These are phyloP conservation scores for Gardenia jasminoides DNA, from an alignment of 257 asterid species.

Conservation along the genomic window DNA sequence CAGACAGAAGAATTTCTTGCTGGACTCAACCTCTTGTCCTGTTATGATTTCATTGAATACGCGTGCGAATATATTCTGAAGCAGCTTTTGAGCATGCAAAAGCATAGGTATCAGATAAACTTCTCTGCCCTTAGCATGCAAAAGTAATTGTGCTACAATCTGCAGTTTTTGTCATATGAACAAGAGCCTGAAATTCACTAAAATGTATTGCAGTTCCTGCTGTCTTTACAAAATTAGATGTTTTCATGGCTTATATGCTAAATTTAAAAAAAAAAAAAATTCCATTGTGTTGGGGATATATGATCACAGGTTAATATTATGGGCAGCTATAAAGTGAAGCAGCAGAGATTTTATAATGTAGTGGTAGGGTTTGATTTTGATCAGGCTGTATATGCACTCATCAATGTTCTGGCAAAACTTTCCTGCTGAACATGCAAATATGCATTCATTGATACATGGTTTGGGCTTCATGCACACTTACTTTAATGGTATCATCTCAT, in stretches of 20 bases:
- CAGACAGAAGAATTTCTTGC: conserved; percentile 93
- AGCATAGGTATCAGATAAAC: conserved; percentile 60
- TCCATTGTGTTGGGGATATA: neutral
- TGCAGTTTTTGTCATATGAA: neutral
- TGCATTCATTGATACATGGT: neutral
- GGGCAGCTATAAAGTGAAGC: neutral
- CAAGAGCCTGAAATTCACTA: neutral
- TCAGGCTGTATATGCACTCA: neutral
- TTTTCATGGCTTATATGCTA: neutral
- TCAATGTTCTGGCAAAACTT: neutral
- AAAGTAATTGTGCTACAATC: neutral
- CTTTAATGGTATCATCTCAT: neutral
- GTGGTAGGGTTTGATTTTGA: neutral
- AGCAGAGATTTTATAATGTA: neutral
- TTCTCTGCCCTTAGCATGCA: neutral
- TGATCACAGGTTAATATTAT: neutral
- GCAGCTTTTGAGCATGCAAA: conserved; percentile 83
- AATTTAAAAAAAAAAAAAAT: too few species aligned
- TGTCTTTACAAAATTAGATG: neutral
- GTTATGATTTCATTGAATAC: conserved; percentile 73
- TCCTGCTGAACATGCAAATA: neutral
- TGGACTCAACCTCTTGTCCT: conserved; percentile 63
- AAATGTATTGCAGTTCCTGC: neutral
- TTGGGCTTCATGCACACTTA: neutral
- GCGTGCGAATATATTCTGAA: conserved; percentile 58